Base-by-base conservation (phyloP, 1,284 basidiomycete species). In the Trichosporon sp. region DNA sequence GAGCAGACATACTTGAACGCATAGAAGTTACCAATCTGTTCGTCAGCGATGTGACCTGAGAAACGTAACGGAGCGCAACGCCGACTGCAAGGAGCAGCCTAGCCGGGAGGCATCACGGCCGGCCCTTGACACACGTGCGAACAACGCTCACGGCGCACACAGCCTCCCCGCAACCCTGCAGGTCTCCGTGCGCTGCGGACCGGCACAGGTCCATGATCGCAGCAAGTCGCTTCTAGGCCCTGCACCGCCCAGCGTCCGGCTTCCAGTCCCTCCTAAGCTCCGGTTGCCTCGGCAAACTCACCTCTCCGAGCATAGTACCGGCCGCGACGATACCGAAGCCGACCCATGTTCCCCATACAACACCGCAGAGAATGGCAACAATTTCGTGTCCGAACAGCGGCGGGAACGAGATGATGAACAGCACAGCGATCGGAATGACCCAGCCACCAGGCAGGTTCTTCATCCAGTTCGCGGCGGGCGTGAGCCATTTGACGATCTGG, bases 381-480 rank as follows among this genome's bases (percentile, higher is more conserved):
- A 77, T 78, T 71, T 77, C 77, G 32, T 78, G 76, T 16, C 77
- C 79, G 46, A 80, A 78, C 14, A 81, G 62, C 3, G 79, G 79
- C 2, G 79, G 79, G 65, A 81, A 81, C 37, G 75, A 77, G 25
- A 81, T 64, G 52, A 78, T 69, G 61, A 81, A 76, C 37, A 65
- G 70, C 88, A 88, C 37, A 52, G 80, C 89, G 57, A 94, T 91
- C 1, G 92, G 92, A 49, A 95, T 91, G 16, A 89, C 77, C 88
- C 88, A 95, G 19, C 92, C 92, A 44, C 74, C 81, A 10, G 79
- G 75, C 19, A 84, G 67, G 33, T 78, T 73, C 67, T 87, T 84
- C 74, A 91, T 81, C 84, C 86, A 87, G 29, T 83, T 81, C 1
- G 87, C 86, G 4, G 84, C 84, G 1, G 89, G 88, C 19, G 83